Evolutionary conservation across 1,284 basidiomycete species (phyloP).

Genomic region (Naganishia cerealis): DNA sequence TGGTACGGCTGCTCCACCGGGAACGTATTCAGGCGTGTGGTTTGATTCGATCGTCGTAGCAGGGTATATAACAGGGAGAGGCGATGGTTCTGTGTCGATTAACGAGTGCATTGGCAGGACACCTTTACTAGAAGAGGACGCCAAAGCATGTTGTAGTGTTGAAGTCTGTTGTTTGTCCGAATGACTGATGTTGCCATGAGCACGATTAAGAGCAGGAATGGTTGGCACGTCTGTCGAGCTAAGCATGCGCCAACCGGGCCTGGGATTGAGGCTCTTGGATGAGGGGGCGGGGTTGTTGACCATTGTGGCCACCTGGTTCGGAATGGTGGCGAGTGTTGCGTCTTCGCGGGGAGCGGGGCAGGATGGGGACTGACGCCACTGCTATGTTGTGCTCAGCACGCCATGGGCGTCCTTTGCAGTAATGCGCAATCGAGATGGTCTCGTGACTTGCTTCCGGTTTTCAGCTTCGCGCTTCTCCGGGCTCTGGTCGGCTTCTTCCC

Average conservation of each 20-base stretch:
- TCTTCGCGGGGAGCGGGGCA: neutral
- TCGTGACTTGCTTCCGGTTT: too few species aligned
- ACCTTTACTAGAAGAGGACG: conserved; percentile 16
- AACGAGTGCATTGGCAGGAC: conserved; percentile 28
- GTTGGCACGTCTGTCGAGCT: conserved; percentile 20
- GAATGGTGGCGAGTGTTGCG: conserved; percentile 2
- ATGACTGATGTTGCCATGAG: neutral
- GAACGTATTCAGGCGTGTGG: conserved; percentile 21
- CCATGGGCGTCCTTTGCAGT: conserved; percentile 3
- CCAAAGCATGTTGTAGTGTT: conserved; percentile 5
- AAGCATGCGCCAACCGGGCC: conserved; percentile 28
- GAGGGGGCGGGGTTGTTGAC: conserved; percentile 14
- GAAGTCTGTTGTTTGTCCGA: conserved; percentile 7
- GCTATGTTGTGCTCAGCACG: conserved; percentile 14
- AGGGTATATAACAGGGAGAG: conserved; percentile 3
- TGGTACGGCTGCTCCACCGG: conserved; percentile 7
- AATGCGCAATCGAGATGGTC: too few species aligned
- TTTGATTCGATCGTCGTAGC: neutral
- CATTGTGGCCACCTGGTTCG: conserved; percentile 6
- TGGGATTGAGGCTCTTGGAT: conserved; percentile 1
- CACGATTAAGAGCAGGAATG: conserved; percentile 1
- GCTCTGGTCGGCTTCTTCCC: too few species aligned
- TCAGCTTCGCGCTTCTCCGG: too few species aligned
- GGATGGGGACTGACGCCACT: neutral
- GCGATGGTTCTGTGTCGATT: conserved; percentile 22